phyloP scores from a whole-genome alignment of 306 rosid genomes.

The Lathyrus oleraceus region DNA sequence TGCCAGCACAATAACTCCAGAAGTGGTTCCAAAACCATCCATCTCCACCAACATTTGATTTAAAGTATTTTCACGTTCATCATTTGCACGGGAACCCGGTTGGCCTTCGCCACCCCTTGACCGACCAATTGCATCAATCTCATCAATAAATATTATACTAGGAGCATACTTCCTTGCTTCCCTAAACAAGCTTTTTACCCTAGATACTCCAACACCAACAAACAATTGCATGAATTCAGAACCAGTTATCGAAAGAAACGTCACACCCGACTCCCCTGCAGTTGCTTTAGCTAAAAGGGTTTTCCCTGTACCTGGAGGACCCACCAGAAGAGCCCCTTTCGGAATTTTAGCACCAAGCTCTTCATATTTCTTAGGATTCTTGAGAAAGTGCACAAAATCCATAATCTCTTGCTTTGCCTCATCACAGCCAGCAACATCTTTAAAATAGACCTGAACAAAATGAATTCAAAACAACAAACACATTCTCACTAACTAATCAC shows the following conservation, averaged over 20 bases:
- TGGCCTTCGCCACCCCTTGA: constrained; percentile 86
- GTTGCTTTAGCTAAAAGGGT: constrained; percentile 96
- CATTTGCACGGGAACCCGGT: constrained; percentile 57
- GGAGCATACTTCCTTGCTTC: constrained; percentile 97
- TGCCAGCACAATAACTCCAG: constrained; percentile 97
- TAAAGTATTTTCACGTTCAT: constrained; percentile 93
- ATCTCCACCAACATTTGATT: constrained; percentile 95
- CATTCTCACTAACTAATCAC: neutral
- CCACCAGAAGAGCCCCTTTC: constrained; percentile 91
- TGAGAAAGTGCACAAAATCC: constrained; percentile 96
- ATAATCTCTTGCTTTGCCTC: constrained; percentile 95
- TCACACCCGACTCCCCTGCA: constrained; percentile 94
- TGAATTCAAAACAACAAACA: neutral
- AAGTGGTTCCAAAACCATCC: constrained; percentile 93
- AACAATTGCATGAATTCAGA: constrained; percentile 95
- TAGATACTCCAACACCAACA: constrained; percentile 95
- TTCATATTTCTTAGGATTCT: constrained; percentile 87
- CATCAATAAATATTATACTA: constrained; percentile 90
- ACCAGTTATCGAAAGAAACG: constrained; percentile 85
- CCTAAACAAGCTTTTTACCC: constrained; percentile 91
- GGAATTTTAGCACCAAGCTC: constrained; percentile 95
- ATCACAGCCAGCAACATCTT: constrained; percentile 97
- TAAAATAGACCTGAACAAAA: constrained; percentile 64
- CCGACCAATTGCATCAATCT: constrained; percentile 41
- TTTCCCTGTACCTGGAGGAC: constrained; percentile 99